Evolutionary conservation across 495 filamentous ascomycete genomes (phyloP), one percentile per base, ranked within the genome.

Genomic region (Cercophora newfieldiana): DNA sequence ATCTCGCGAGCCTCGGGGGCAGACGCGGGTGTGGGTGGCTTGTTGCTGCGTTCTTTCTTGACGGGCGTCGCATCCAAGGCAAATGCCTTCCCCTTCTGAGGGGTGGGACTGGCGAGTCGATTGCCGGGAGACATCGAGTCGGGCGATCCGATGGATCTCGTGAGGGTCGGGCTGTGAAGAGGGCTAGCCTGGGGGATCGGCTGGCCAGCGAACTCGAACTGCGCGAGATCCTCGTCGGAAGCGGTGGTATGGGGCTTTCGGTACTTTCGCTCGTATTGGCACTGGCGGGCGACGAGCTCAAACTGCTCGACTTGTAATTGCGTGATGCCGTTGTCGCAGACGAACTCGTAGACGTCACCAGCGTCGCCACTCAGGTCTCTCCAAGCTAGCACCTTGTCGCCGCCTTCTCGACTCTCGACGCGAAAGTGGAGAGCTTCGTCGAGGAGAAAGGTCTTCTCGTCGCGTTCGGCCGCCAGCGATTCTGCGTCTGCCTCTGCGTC

Each of bases 261-360:
- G 75, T 91, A 94, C 71, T 96, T 97, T 67, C 96, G 86, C 82
- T 99, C 95, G 89, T 93, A 99, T 75, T 99, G 95, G 75, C 96
- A 98, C 83, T 97, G 89, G 37, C 89, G 83, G 18, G 96, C 93
- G 47, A 92, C 89, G 29, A 89, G 82, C 75, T 94, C 90, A 77
- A 99, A 98, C 7, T 88, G 85, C 22, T 88, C 81, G 10, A 94
- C 90, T 66, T 92, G 90, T 16, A 86, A 83, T 6, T 89, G 79
- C 37, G 87, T 82, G 29, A 90, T 87, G 26, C 85, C 86, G 8
- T 79, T 73, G 75, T 97, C 96, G 78, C 94, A 98, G 67, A 98
- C 90, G 71, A 98, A 98, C 76, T 99, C 94, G 81, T 91, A 98
- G 16, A 98, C 84, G 75, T 99, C 95, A 31, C 93, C 94, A 6